Evolutionary conservation across 23 red algal species (phyloP), one percentile per base, ranked within the genome.

Genomic region (Gracilaria domingensis): DNA sequence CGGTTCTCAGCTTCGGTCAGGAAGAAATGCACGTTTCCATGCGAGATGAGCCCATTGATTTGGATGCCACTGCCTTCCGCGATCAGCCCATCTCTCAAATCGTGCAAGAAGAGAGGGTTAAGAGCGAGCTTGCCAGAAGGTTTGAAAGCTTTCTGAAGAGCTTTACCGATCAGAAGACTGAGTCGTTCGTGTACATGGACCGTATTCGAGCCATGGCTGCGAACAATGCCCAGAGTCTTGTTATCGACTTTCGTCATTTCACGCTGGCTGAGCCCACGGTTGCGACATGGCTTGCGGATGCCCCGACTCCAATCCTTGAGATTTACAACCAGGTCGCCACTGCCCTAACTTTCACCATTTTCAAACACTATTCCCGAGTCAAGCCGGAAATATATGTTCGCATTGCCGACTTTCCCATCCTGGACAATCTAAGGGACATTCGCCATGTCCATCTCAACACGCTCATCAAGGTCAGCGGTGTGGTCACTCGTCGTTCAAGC

Each of bases 361-460:
- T 96, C 58, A 90, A 81, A 26, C 39, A 95, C 25, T 99, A 99
- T 66, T 54, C 62, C 6, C 77, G 80, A n/a, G 93, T 99, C 48
- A 94, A 99, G 35, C 89, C 87, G 28, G 94, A 99, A 65, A 87
- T 99, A 21, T 95, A 77, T 57, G 97, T 99, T 60, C 91, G 97
- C 20, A 99, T 99, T 28, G 86, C 97, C 28, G 94, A 99, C 26
- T 83, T 99, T 90, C 97, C 97, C 7, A 90, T 99, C 4, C 55
- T 84, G 34, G 97, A 99, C 80, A 70, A 89, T 66, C 80, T 99
- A 39, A 75, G 97, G 34, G 97, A 99, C 74, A 96, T 99, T 81
- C 90, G 97, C 26, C 97, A 99, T 39, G 85, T 99, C 40, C 97
- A 99, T 83, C 87, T 99, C 24, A 99, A 99, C 91, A 96, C 94